Percentiles rank a stretch among this genome's conserved stretches.
Evolutionary conservation across 495 filamentous ascomycete genomes (phyloP).

Genomic region (Trichoderma virens): DNA sequence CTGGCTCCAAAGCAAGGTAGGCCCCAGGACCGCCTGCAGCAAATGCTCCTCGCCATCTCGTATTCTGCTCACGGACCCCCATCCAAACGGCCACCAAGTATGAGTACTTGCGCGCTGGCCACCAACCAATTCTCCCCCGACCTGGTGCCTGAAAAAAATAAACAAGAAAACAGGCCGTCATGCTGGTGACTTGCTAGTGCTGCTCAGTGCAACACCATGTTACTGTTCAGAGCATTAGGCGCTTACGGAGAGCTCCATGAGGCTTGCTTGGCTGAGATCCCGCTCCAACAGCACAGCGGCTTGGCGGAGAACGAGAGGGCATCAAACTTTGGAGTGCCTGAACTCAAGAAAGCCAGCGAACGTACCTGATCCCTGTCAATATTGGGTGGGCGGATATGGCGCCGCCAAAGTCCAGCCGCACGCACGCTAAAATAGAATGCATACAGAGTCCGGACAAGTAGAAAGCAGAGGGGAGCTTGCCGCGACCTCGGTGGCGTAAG

Average conservation of each 20-base stretch:
- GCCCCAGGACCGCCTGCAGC: background rate
- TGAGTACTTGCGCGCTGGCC: background rate
- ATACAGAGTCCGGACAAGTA: background rate
- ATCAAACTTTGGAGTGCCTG: background rate
- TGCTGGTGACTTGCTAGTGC: background rate
- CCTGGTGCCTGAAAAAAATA: background rate
- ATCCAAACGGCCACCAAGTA: background rate
- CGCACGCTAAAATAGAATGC: background rate
- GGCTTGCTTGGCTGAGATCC: background rate
- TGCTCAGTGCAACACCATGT: too few relatives aligned
- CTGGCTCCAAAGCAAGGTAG: background rate
- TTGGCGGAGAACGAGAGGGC: background rate
- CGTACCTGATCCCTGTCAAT: background rate
- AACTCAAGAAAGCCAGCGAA: background rate
- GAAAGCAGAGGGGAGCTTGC: background rate
- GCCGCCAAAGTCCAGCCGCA: slow-evolving; percentile 6
- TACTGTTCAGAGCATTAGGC: background rate
- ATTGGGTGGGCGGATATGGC: background rate
- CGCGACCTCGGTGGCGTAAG: background rate
- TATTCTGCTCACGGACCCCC: slow-evolving; percentile 1
- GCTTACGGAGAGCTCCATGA: background rate
- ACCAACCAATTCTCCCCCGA: background rate
- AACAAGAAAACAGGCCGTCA: background rate
- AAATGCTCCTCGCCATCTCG: background rate
- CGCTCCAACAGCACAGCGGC: background rate